A percentile compares a stretch with the other conserved stretches of the same genome.
Evolutionary conservation across 225 moss, liverwort and hornwort species (phyloP).

Genomic region (Antitrichia curtipendula): DNA sequence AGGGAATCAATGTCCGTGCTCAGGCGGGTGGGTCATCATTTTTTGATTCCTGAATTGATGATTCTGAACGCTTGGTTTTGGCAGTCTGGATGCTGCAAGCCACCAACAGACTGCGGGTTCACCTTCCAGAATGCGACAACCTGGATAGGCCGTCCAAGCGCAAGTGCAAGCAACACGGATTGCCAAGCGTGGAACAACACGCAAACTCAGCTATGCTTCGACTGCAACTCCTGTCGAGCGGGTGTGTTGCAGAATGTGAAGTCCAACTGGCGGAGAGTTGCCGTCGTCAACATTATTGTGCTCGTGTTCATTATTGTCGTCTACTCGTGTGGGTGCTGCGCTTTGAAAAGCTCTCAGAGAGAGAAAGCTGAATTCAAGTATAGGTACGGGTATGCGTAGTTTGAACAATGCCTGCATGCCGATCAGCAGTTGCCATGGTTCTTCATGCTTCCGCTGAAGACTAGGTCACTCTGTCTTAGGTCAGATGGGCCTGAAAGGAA

Average conservation of each 20-base stretch:
- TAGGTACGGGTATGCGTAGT: constrained; percentile 1
- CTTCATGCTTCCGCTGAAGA: neutral
- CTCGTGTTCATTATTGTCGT: constrained; percentile 60
- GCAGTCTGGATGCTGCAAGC: constrained; percentile 98
- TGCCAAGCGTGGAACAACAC: constrained; percentile 56
- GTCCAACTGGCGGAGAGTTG: constrained; percentile 84
- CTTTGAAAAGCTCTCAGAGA: constrained; percentile 38
- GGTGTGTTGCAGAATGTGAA: constrained; percentile 81
- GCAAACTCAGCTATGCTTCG: constrained; percentile 43
- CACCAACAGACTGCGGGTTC: constrained; percentile 61
- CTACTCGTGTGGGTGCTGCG: constrained; percentile 84
- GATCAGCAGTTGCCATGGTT: neutral
- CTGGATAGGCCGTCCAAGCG: constrained; percentile 25
- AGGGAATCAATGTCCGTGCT: neutral
- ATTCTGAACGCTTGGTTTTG: neutral
- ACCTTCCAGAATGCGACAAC: constrained; percentile 48
- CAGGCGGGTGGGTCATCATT: neutral
- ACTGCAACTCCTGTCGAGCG: constrained; percentile 76
- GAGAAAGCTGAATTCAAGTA: constrained; percentile 15
- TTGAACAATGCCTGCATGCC: neutral
- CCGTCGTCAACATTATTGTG: constrained; percentile 41
- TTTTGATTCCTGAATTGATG: neutral
- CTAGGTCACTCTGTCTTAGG: neutral
- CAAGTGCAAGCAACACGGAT: constrained; percentile 16
- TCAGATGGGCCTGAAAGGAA: neutral